Base-by-base conservation (phyloP, 2,329 filamentous ascomycete species). In the Lachnellula suecica region DNA sequence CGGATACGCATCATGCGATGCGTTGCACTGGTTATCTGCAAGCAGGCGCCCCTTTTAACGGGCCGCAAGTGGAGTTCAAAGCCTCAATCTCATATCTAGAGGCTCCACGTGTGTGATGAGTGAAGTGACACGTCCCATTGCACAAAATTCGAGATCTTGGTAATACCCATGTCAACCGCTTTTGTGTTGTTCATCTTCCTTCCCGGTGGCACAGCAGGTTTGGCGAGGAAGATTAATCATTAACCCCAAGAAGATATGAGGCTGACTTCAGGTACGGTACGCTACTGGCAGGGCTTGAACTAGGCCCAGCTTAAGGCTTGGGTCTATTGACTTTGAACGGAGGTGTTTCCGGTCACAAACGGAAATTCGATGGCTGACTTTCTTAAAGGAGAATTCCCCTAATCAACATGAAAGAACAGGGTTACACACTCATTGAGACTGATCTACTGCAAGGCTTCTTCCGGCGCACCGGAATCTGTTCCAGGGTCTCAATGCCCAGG, bases 101-200 rank as follows among this genome's bases (percentile, higher is more conserved):
- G 34, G 24, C n/a, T 46, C 47, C 50, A 56, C 47, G 47, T 49
- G 54, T 43, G 24, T 40, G 35, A 47, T 22, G 47, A 42, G 46
- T 57, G 58, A 61, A 42, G 46, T 57, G 58, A 61, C 52, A 52
- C 43, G 53, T 60, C 58, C 49, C 44, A 52, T 57, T 42, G 49
- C 47, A 59, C 58, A 47, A 58, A 52, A 57, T 56, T 31, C 27
- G n/a, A 53, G 48, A 53, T 52, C 55, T 53, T 44, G 11, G 47
- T 53, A 44, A 50, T 37, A 31, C 23, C 44, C 50, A 37, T 47
- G 37, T 24, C 20, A 22, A 44, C 49, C 27, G 27, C 9, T 34
- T 46, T 46, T 31, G 29, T 46, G 44, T 24, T 47, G 44, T 43
- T 47, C 29, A 52, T 25, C 35, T 40, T 44, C 23, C 13, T 41